Conservation (phyloP, 441 rosid genomes). For the Adansonia rubrostipa region DNA sequence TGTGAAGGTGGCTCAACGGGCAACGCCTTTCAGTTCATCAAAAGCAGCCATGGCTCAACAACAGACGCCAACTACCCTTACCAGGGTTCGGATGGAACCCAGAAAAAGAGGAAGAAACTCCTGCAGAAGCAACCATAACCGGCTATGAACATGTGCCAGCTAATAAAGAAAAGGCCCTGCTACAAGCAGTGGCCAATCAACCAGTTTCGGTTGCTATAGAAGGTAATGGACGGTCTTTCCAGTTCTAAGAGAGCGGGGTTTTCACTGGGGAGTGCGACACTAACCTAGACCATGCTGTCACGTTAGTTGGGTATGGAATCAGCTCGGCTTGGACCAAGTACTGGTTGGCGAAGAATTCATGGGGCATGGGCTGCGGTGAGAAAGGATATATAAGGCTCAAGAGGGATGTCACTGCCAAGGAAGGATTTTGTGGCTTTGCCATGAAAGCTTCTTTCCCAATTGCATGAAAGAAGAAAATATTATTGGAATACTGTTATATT, state of each 20-base stretch:
- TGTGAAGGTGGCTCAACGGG: slow-evolving; percentile 38
- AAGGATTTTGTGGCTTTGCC: slow-evolving; percentile 27
- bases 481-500: neutral
- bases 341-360: slow-evolving; percentile 26
- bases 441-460: slow-evolving; percentile 27
- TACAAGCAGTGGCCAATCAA: slow-evolving; percentile 21
- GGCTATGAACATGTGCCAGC: slow-evolving; percentile 32
- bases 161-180: slow-evolving; percentile 9
- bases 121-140: slow-evolving; percentile 25
- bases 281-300: slow-evolving; percentile 17
- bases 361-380: slow-evolving; percentile 27
- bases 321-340: slow-evolving; percentile 16
- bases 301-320: slow-evolving; percentile 20
- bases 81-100: slow-evolving; percentile 14
- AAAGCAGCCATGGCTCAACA: slow-evolving; percentile 28
- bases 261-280: slow-evolving; percentile 23
- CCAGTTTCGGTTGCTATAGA: slow-evolving; percentile 27
- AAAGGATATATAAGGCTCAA: slow-evolving; percentile 24
- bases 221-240: slow-evolving; percentile 29
- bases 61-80: slow-evolving; percentile 34
- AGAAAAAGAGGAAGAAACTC: neutral
- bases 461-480: slow-evolving; percentile 11
- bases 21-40: slow-evolving; percentile 33
- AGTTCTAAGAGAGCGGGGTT: slow-evolving; percentile 18
- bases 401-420: slow-evolving; percentile 16